Percentiles rank a stretch among this genome's conserved stretches.
Evolutionary conservation across 2,329 filamentous ascomycete species (phyloP).

Genomic region (Aspergillus pseudoglaucus): DNA sequence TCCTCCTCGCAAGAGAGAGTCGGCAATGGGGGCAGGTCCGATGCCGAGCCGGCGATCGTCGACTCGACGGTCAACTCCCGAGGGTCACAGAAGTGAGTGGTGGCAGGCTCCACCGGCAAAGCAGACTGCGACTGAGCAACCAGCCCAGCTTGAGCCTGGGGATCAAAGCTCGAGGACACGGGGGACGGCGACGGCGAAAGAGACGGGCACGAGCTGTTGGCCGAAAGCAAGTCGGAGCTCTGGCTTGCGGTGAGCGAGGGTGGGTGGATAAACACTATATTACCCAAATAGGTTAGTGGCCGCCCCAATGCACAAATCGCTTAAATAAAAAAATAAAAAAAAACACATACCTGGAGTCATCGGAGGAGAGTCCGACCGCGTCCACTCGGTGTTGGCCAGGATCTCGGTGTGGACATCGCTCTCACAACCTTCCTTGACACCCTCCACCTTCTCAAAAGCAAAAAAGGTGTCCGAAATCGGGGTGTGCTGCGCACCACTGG

Average conservation of each 20-base stretch:
- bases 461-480: slow-evolving; percentile 76
- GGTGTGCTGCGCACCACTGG: slow-evolving; percentile 70
- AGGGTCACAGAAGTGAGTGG: slow-evolving; percentile 85
- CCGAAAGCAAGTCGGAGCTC: slow-evolving; percentile 64
- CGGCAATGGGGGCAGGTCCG: slow-evolving; percentile 57
- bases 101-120: slow-evolving; percentile 53
- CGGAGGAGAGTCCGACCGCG: slow-evolving; percentile 70
- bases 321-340: background rate
- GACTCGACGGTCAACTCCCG: slow-evolving; percentile 72
- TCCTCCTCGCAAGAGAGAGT: slow-evolving; percentile 45
- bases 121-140: slow-evolving; percentile 61
- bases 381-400: slow-evolving; percentile 68
- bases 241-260: slow-evolving; percentile 58
- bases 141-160: slow-evolving; percentile 23
- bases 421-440: slow-evolving; percentile 65
- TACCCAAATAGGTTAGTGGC: background rate
- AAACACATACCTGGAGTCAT: slow-evolving; percentile 75
- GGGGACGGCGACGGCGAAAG: slow-evolving; percentile 82
- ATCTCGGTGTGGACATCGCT: slow-evolving; percentile 65
- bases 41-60: slow-evolving; percentile 39
- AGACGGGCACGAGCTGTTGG: slow-evolving; percentile 65
- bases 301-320: no score
- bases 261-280: slow-evolving; percentile 60
- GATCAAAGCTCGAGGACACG: slow-evolving; percentile 64
- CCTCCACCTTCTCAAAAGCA: slow-evolving; percentile 59